A percentile compares a stretch with the other conserved stretches of the same genome.
phyloP scores from a whole-genome alignment of 805 yeast species.

The Candida peoriensis region DNA sequence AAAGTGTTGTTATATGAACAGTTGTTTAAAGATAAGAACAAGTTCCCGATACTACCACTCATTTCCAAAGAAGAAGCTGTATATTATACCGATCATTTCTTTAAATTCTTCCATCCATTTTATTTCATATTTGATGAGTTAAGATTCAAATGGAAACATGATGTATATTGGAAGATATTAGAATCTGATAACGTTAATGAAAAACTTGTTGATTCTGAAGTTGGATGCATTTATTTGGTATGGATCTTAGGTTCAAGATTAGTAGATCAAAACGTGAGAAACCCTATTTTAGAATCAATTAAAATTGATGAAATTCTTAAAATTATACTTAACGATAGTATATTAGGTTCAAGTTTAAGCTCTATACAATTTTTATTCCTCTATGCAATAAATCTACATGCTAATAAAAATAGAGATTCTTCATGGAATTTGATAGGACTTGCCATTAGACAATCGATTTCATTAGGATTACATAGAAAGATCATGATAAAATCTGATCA shows the following conservation, averaged over 20 bases:
- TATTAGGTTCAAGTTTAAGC: slow-evolving; percentile 38
- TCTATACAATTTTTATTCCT: slow-evolving; percentile 40
- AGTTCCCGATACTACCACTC: slow-evolving; percentile 36
- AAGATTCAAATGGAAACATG: slow-evolving; percentile 30
- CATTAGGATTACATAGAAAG: slow-evolving; percentile 43
- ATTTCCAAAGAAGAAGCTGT: slow-evolving; percentile 32
- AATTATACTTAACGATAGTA: slow-evolving; percentile 37
- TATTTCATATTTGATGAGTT: slow-evolving; percentile 35
- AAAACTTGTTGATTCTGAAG: slow-evolving; percentile 16
- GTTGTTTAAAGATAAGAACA: slow-evolving; percentile 11
- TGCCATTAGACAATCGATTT: slow-evolving; percentile 42
- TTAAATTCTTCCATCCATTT: slow-evolving; percentile 39
- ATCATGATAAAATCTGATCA: slow-evolving; percentile 22
- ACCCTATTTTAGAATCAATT: slow-evolving; percentile 16
- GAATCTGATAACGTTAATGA: slow-evolving; percentile 1
- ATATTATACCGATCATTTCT: slow-evolving; percentile 32
- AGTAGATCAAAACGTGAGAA: slow-evolving; percentile 16
- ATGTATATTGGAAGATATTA: slow-evolving; percentile 31
- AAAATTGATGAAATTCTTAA: slow-evolving; percentile 37
- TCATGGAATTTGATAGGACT: slow-evolving; percentile 43
- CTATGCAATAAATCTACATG: slow-evolving; percentile 38
- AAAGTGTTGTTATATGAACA: slow-evolving; percentile 11
- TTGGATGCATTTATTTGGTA: slow-evolving; percentile 43
- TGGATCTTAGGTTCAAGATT: slow-evolving; percentile 28
- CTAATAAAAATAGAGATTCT: slow-evolving; percentile 41